Evolutionary conservation across 331 rosid species (phyloP), one percentile per base, ranked within the genome.

Genomic region (Arachis monticola): DNA sequence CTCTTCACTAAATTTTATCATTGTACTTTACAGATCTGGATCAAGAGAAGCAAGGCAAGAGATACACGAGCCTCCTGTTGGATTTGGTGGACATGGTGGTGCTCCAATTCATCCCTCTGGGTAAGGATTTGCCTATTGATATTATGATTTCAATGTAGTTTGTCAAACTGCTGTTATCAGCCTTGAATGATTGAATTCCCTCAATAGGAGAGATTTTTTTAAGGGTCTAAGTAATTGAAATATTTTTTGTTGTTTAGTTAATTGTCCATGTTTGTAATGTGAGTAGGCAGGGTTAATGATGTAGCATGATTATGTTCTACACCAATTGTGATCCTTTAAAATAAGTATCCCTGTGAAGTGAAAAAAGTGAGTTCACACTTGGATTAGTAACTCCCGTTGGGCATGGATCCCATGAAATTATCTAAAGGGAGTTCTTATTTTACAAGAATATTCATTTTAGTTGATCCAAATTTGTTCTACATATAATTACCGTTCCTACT

Each of bases 61-160:
- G 70, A 66, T 50, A 66, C 47, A 80, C 67, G 86, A 79, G 30
- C 85, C 77, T 72, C 75, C 42, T 66, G 14, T 41, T 81, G 81
- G 76, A 74, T 64, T 69, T 87, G 87, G 69, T 60, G 83, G 85
- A 58, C 82, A 71, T 55, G 72, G 77, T 27, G 89, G 80, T 63
- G 81, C 84, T 81, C 52, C 68, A n/a, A 47, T 73, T 64, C 79
- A 70, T 73, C 90, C 85, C 65, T 40, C 86, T 2, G 88, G 88
- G 96, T 90, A 84, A 65, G 81, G 8, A 5, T 53, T 53, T 53
- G 72, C 55, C 63, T 68, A 48, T 42, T 68, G n/a, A 8, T 66
- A 3, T 79, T 70, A 76, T 60, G 61, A 57, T 53, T 60, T 64
- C 51, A 45, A 41, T 64, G 32, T 40, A 30, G 47, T 31, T 6